Evolutionary conservation across 768 basidiomycete species (phyloP).

Genomic region (Mycena filopes): DNA sequence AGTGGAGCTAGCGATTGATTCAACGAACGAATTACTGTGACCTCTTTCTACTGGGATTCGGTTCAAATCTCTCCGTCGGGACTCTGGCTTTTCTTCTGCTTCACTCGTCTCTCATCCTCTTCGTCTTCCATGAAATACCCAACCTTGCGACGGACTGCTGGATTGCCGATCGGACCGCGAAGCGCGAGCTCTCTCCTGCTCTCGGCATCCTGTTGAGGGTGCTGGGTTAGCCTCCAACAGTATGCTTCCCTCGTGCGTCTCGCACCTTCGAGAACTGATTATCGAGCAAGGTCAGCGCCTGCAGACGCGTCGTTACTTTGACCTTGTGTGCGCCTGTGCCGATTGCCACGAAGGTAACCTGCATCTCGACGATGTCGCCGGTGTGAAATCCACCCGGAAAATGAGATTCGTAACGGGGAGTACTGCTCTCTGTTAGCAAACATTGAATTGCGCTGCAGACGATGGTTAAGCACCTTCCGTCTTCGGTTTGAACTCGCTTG

Average conservation of each 20-base stretch:
- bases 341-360: not conserved
- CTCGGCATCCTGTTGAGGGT: not conserved
- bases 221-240: no score
- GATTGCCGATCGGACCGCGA: not conserved
- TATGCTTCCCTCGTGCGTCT: no score
- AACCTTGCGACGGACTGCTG: not conserved
- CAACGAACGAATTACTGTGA: no score
- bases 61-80: not conserved
- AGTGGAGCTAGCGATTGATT: no score
- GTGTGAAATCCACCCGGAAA: not conserved
- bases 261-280: not conserved
- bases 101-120: not conserved
- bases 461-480: not conserved
- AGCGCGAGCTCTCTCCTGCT: not conserved
- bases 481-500: not conserved
- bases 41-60: no score
- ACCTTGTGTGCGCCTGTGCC: not conserved
- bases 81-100: not conserved
- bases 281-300: not conserved
- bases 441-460: not conserved
- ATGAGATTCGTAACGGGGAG: not conserved
- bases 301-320: not conserved
- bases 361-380: constrained; percentile 4
- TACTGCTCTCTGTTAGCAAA: not conserved
- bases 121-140: constrained; percentile 5